Evolutionary conservation across 2,329 filamentous ascomycete genomes (phyloP).

Genomic region (Neopestalotiopsis sp.): DNA sequence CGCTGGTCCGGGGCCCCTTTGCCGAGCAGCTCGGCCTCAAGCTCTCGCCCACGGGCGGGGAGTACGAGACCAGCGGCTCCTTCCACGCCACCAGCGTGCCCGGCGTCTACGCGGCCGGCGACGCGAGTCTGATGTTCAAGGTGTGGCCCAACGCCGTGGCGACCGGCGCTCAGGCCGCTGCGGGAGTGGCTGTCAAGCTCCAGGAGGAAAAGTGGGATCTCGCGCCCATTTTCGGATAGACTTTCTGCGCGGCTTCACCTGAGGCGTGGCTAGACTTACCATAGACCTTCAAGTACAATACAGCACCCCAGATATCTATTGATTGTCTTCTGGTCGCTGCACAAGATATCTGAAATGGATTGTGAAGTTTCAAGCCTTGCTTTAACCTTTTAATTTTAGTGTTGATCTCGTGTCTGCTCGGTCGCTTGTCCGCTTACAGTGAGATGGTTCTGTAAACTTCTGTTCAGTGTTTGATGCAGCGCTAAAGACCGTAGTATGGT

Average conservation of each 20-base stretch:
- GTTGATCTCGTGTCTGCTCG: too few relatives aligned
- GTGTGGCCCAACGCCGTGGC: constrained; percentile 11
- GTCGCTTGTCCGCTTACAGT: too few relatives aligned
- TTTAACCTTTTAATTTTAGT: too few relatives aligned
- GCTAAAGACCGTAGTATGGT: too few relatives aligned
- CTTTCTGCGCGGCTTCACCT: background rate
- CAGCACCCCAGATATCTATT: too few relatives aligned
- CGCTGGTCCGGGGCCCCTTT: constrained; percentile 24
- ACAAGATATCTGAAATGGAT: too few relatives aligned
- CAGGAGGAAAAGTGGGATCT: constrained; percentile 16
- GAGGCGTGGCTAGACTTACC: too few relatives aligned
- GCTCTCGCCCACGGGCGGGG: constrained; percentile 24
- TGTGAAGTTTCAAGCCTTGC: too few relatives aligned
- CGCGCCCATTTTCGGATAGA: constrained; percentile 9
- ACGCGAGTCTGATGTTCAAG: constrained; percentile 9
- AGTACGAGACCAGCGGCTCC: constrained; percentile 25
- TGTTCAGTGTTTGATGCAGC: too few relatives aligned
- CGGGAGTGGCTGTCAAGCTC: constrained; percentile 13
- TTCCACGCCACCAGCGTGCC: constrained; percentile 25
- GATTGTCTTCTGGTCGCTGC: too few relatives aligned
- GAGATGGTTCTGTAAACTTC: too few relatives aligned
- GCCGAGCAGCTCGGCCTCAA: constrained; percentile 23
- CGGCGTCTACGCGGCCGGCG: constrained; percentile 30
- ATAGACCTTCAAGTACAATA: too few relatives aligned
- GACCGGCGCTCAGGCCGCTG: constrained; percentile 8